phyloP scores from a whole-genome alignment of 352 stramenopile species.

The Ophiocytium majus region DNA sequence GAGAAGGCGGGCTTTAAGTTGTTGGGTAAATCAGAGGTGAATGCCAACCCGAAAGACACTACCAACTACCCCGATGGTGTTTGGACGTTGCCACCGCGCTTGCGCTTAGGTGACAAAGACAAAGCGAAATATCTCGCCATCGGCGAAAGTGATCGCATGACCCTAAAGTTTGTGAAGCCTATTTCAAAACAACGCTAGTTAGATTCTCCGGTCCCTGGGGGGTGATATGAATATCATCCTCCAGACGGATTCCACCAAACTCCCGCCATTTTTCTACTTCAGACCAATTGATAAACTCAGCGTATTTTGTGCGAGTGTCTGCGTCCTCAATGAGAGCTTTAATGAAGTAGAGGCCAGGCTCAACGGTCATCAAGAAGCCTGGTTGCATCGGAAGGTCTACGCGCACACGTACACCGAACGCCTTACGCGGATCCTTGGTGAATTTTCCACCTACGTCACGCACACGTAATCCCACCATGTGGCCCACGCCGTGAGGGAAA shows the following conservation, averaged over 20 bases:
- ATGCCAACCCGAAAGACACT: conserved; percentile 16
- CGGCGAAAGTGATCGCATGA: conserved; percentile 8
- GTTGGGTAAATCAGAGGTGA: not conserved
- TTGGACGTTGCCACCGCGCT: not conserved
- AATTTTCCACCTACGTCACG: not conserved
- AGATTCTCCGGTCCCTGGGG: not conserved
- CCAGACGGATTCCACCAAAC: not conserved
- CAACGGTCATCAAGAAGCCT: not conserved
- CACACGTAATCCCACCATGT: conserved; percentile 1
- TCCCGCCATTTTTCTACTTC: conserved; percentile 3
- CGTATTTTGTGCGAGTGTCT: not conserved
- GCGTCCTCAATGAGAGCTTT: conserved; percentile 4
- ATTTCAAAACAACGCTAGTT: not conserved
- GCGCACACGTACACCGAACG: not conserved
- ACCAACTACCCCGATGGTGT: not conserved
- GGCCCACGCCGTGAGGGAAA: conserved; percentile 10
- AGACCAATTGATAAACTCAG: not conserved
- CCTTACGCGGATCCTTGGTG: not conserved
- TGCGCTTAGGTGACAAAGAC: not conserved
- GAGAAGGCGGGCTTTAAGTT: conserved; percentile 10
- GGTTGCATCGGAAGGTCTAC: not conserved
- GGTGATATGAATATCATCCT: conserved; percentile 1
- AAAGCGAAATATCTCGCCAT: not conserved
- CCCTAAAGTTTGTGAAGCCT: conserved; percentile 7
- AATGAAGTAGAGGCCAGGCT: conserved; percentile 11